Evolutionary conservation across 805 yeast species (phyloP).

Genomic region (Henningerozyma blattae): DNA sequence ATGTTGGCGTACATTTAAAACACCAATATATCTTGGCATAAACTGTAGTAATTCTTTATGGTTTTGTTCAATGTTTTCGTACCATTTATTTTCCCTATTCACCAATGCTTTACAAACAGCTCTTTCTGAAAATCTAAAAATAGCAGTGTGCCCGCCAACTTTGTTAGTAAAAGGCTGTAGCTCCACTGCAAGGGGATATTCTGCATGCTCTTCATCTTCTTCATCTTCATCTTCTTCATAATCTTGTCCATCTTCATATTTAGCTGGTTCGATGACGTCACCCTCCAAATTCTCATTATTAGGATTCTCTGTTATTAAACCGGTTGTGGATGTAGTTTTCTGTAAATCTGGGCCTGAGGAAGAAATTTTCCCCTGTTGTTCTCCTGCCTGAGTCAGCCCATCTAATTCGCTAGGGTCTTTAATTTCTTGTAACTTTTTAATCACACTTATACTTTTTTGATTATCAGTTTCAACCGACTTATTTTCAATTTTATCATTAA

Average conservation of each 20-base stretch:
- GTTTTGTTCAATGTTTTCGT: constrained; percentile 70
- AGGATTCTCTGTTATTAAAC: no score
- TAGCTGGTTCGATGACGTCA: no score
- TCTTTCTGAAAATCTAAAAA: constrained; percentile 77
- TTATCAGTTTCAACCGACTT: no score
- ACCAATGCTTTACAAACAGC: constrained; percentile 93
- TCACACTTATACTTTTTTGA: no score
- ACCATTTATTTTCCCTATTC: constrained; percentile 83
- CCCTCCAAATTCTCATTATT: no score
- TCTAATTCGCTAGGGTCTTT: no score
- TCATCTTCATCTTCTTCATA: constrained; percentile 14
- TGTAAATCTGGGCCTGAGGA: no score
- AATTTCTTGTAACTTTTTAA: no score
- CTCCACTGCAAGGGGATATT: constrained; percentile 72
- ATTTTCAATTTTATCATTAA: no score
- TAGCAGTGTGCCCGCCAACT: constrained; percentile 98
- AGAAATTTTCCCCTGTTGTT: no score
- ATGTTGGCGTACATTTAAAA: constrained; percentile 76
- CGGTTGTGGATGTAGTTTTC: no score
- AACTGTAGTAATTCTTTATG: constrained; percentile 70
- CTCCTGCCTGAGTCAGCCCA: no score
- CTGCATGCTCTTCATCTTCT: constrained; percentile 22
- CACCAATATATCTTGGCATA: constrained; percentile 94
- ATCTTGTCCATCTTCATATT: constrained; percentile 3
- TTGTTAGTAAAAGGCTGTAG: constrained; percentile 82